Percentiles rank a stretch among this genome's conserved stretches.
phyloP scores from a whole-genome alignment of 768 basidiomycete species.

The Leccinum boreale region DNA sequence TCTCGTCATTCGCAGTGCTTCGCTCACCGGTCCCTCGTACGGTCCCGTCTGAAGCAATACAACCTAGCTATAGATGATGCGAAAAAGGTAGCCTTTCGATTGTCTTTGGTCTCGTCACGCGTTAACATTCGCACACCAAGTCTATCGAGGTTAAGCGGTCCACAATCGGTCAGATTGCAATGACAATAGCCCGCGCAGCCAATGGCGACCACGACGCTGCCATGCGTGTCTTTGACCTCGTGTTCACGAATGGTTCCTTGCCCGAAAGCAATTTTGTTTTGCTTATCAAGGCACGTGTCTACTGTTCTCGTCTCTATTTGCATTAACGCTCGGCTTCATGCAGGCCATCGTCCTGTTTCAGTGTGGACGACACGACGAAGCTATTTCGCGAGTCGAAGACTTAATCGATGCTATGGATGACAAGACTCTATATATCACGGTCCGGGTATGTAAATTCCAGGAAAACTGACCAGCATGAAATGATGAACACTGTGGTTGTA shows the following conservation, averaged over 20 bases:
- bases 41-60: no score
- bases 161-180: constrained; percentile 8
- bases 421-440: neutral
- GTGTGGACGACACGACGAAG: constrained; percentile 1
- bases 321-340: neutral
- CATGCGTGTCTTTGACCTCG: constrained; percentile 6
- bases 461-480: no score
- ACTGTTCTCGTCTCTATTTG: accelerated
- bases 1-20: no score
- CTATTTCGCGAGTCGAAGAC: constrained; percentile 1
- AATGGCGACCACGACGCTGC: constrained; percentile 3
- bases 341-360: constrained; percentile 9
- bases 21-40: no score
- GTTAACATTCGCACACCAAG: neutral
- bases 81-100: no score
- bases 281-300: constrained; percentile 6
- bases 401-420: constrained; percentile 1
- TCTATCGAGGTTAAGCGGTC: neutral
- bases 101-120: no score
- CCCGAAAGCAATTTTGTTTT: constrained; percentile 6
- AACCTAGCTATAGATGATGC: no score
- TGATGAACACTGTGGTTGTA: neutral
- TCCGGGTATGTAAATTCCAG: neutral
- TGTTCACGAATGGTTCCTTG: neutral
- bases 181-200: neutral